Evolutionary conservation across 2,329 filamentous ascomycete genomes (phyloP).

Genomic region (Sphaceloma murrayae): DNA sequence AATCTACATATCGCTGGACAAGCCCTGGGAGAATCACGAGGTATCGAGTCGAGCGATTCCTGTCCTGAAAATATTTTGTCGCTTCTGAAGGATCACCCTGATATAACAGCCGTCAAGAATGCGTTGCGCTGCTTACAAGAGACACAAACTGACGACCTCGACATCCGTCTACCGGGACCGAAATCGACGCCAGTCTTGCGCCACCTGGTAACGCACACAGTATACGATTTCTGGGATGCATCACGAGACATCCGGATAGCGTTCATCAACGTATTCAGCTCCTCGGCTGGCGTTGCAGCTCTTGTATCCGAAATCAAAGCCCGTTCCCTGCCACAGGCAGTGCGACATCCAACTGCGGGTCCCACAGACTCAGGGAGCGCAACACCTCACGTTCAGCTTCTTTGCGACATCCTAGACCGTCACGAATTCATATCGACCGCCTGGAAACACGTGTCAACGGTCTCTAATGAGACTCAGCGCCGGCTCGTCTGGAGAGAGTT

Average conservation of each 20-base stretch:
- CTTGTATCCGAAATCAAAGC: conserved; percentile 60
- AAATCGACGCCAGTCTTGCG: conserved; percentile 66
- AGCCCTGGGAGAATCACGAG: too few relatives aligned
- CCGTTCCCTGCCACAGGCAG: too few relatives aligned
- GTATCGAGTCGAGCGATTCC: background rate
- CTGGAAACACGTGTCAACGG: conserved; percentile 35
- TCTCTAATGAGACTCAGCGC: conserved; percentile 36
- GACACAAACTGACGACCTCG: conserved; percentile 34
- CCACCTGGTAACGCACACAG: conserved; percentile 60
- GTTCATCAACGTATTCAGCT: conserved; percentile 58
- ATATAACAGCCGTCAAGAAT: conserved; percentile 31
- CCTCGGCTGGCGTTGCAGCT: conserved; percentile 69
- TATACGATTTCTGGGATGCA: conserved; percentile 72
- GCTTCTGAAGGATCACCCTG: too few relatives aligned
- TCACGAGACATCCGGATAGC: conserved; percentile 40
- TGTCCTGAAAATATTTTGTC: too few relatives aligned
- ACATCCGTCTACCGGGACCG: conserved; percentile 55
- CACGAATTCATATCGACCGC: conserved; percentile 36
- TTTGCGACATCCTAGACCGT: conserved; percentile 33
- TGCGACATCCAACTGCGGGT: too few relatives aligned
- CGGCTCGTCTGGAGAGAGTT: conserved; percentile 55
- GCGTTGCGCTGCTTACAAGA: conserved; percentile 27
- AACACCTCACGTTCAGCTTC: background rate
- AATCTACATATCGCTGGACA: too few relatives aligned
- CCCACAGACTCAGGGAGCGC: background rate